Evolutionary conservation across 345 rosid genomes (phyloP), one percentile per base, ranked within the genome.

Genomic region (Brassica rapa): DNA sequence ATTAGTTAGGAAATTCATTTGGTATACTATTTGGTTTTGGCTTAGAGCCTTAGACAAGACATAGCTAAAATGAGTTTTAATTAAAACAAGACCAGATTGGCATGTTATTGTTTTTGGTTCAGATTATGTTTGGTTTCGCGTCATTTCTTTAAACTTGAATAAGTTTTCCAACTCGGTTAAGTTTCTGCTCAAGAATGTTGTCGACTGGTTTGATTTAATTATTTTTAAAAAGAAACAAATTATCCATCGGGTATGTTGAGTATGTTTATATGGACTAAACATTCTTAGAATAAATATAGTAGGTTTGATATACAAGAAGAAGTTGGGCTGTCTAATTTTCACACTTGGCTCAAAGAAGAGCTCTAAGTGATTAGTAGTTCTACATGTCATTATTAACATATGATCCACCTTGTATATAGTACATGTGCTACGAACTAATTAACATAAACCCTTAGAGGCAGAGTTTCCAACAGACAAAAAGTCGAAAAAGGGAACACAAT

Each of bases 381-480:
- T 64, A 71, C 49, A 43, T 29, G n/a, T 71, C 60, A 43, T 43
- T 19, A 43, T 43, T 19, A 43, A 30, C 62, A 78, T 49, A 71
- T 30, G 77, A 57, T 65, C 60, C 72, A 71, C 46, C 63, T 66
- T 59, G 2, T 12, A 46, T 46, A 56, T 19, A 27, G 60, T 63
- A 64, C 59, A 55, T 53, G 8, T 64, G 35, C 76, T 56, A 71
- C 37, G 37, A 8, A 27, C 43, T 39, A 23, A 56, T 56, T 79
- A 73, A 49, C 78, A 68, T 79, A 73, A 62, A 62, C 59, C 76
- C 59, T 39, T n/a, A 43, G 76, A 80, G 39, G 65, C 63, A 71
- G 83, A 75, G 62, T 69, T 87, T 80, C 84, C 86, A 35, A 85
- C 81, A 0, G 92, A 86, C 19, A 91, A 80, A 85, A 91, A 91